These are phyloP conservation scores for Lentinula sp. DNA, from an alignment of 768 basidiomycete species.

Conservation along the genomic window DNA sequence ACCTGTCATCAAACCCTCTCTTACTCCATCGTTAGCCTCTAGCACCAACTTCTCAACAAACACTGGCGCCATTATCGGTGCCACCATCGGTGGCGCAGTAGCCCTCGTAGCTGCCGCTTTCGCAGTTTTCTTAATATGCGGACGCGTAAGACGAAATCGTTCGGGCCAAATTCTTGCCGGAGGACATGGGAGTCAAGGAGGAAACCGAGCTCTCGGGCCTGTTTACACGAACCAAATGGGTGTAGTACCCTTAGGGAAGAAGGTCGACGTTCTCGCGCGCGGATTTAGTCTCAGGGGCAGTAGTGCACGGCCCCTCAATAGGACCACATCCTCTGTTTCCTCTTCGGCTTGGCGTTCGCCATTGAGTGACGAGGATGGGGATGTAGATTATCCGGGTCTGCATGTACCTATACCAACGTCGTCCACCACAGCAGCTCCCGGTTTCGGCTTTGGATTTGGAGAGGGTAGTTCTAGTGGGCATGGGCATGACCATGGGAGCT, in stretches of 20 bases:
- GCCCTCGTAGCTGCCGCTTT: not conserved
- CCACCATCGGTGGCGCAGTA: not conserved
- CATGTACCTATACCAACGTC: not conserved
- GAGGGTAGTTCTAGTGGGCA: not conserved
- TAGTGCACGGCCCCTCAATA: not conserved
- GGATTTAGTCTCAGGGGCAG: not conserved
- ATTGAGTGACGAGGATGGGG: not conserved
- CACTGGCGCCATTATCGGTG: conserved; percentile 1
- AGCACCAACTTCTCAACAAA: not conserved
- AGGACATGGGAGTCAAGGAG: not conserved
- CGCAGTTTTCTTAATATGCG: not conserved
- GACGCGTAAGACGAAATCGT: not conserved
- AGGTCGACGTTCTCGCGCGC: not conserved
- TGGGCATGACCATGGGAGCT: not conserved
- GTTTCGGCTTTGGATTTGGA: not conserved
- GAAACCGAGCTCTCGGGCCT: not conserved
- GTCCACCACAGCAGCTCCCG: not conserved
- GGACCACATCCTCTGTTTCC: not conserved
- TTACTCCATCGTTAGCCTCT: not conserved
- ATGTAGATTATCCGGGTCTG: not conserved
- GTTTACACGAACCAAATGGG: not conserved
- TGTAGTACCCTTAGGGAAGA: not conserved
- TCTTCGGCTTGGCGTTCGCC: conserved; percentile 1
- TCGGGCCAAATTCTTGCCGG: not conserved
- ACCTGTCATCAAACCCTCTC: not conserved